Conservation (phyloP, 345 rosid species). For the Erodium maritimum region DNA sequence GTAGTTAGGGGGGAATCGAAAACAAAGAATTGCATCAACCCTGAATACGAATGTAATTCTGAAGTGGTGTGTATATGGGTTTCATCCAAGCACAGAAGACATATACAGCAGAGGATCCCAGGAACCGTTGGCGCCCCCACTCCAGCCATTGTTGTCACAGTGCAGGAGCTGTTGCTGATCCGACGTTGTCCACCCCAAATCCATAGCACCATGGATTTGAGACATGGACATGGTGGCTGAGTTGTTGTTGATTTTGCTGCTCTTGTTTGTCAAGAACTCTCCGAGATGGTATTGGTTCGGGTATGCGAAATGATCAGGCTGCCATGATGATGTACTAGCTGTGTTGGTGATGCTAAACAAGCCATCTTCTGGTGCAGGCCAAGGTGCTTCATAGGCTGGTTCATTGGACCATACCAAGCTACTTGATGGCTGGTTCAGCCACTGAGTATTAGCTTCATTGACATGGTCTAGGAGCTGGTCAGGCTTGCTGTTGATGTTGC, state of each 20-base stretch:
- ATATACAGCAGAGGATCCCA: constrained; percentile 39
- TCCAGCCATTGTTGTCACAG: constrained; percentile 17
- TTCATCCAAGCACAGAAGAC: constrained; percentile 27
- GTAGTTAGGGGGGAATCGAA: no score
- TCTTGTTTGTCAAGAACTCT: neutral
- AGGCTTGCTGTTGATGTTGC: neutral
- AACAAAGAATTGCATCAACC: constrained; percentile 1
- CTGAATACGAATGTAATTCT: neutral
- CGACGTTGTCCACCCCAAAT: constrained; percentile 16
- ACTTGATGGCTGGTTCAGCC: constrained; percentile 11
- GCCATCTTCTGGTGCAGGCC: constrained; percentile 17
- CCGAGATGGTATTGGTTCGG: constrained; percentile 9
- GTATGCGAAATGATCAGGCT: constrained; percentile 8
- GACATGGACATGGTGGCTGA: constrained; percentile 8
- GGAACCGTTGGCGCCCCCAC: constrained; percentile 3
- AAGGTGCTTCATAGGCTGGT: constrained; percentile 12
- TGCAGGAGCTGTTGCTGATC: constrained; percentile 24
- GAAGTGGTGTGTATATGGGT: neutral
- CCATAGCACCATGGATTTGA: constrained; percentile 19
- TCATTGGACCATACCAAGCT: constrained; percentile 20
- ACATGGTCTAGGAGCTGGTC: constrained; percentile 2
- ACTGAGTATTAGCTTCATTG: constrained; percentile 12
- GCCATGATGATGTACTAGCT: constrained; percentile 15
- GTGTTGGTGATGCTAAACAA: constrained; percentile 2
- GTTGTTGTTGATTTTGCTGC: neutral